phyloP scores from a whole-genome alignment of 1,139 yeast species.

The Sugiyamaella japonica region DNA sequence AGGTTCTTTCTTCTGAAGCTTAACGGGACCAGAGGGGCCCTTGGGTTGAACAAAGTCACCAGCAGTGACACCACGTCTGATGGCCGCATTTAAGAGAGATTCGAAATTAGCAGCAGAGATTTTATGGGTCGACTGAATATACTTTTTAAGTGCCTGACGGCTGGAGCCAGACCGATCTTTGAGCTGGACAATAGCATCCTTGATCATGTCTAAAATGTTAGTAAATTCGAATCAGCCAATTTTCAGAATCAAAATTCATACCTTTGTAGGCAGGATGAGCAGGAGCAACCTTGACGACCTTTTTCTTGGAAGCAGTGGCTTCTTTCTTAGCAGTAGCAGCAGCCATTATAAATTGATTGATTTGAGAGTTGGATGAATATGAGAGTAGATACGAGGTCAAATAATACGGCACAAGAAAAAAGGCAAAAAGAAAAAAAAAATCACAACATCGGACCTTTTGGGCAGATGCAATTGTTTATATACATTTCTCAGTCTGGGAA shows the following conservation, averaged over 20 bases:
- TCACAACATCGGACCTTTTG: conserved; percentile 4
- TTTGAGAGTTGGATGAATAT: neutral
- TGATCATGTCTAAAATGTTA: conserved; percentile 57
- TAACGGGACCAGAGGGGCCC: conserved; percentile 81
- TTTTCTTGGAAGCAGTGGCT: conserved; percentile 27
- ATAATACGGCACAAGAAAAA: neutral
- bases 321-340: conserved; percentile 26
- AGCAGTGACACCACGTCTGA: conserved; percentile 75
- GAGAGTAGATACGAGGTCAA: neutral
- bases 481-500: neutral
- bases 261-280: conserved; percentile 48
- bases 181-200: conserved; percentile 64
- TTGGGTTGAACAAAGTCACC: conserved; percentile 85
- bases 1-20: conserved; percentile 51
- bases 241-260: conserved; percentile 23
- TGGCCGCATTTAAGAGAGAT: conserved; percentile 71
- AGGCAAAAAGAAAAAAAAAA: conserved; percentile 1
- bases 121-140: conserved; percentile 61
- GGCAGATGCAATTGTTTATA: conserved; percentile 16
- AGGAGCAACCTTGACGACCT: conserved; percentile 33
- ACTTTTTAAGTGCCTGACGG: conserved; percentile 76
- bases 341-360: conserved; percentile 21
- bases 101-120: conserved; percentile 67
- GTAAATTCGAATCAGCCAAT: no score
- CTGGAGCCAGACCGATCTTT: conserved; percentile 83